Percentiles rank a stretch among this genome's conserved stretches.
These are phyloP conservation scores for Dactylellina parvicollis DNA, from an alignment of 2,329 filamentous ascomycete species.

Conservation along the genomic window DNA sequence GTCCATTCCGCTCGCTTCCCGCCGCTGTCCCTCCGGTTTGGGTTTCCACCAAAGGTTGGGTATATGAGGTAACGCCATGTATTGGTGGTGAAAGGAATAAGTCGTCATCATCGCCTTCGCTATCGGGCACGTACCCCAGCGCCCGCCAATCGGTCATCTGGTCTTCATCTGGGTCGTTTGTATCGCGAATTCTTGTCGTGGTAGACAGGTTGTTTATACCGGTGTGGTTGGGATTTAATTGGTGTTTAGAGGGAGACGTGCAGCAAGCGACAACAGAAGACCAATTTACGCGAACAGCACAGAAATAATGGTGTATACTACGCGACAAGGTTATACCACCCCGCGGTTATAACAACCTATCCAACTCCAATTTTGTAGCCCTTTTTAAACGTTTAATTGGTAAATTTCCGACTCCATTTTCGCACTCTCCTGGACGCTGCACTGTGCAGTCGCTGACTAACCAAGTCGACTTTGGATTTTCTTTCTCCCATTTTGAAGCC, in stretches of 20 bases:
- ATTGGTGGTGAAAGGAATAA: slow-evolving; percentile 25
- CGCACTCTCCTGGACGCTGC: no score
- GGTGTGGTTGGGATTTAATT: not conserved
- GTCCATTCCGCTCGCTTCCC: not conserved
- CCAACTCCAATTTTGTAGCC: no score
- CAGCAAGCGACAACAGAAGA: slow-evolving; percentile 24
- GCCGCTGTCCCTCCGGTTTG: slow-evolving; percentile 1
- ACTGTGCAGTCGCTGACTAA: no score
- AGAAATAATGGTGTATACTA: no score
- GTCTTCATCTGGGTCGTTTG: slow-evolving; percentile 39
- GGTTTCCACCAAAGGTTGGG: not conserved
- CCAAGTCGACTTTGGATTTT: no score
- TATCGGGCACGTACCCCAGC: slow-evolving; percentile 58
- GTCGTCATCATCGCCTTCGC: slow-evolving; percentile 57
- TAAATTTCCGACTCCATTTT: no score
- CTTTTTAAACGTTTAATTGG: no score
- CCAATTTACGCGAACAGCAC: slow-evolving; percentile 52
- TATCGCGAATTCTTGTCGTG: slow-evolving; percentile 21
- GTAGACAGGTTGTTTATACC: not conserved
- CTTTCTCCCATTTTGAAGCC: no score
- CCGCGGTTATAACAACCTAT: no score
- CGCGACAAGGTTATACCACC: no score
- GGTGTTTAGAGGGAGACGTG: not conserved
- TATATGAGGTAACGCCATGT: not conserved
- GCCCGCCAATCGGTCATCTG: slow-evolving; percentile 58